A percentile compares a stretch with the other conserved stretches of the same genome.
phyloP scores from a whole-genome alignment of 805 yeast genomes.

The Isabelozyma pseudorhagii region DNA sequence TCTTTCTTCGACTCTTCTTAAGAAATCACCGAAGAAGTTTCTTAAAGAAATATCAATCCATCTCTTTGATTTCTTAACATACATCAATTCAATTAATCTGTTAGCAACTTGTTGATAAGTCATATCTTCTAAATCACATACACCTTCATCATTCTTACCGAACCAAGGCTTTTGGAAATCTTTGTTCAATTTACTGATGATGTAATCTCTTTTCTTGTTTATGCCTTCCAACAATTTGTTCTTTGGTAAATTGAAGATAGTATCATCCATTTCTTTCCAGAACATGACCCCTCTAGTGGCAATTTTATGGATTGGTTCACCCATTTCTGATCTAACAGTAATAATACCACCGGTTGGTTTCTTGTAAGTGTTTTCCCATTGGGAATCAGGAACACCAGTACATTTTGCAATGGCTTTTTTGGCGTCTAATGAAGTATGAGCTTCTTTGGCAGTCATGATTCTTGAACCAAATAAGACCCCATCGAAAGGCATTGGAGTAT shows the following conservation, averaged over 20 bases:
- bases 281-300: conserved; percentile 97
- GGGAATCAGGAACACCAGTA: conserved; percentile 79
- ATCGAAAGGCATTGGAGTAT: conserved; percentile 99
- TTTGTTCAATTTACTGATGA: conserved; percentile 80
- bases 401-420: conserved; percentile 88
- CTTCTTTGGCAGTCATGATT: conserved; percentile 97
- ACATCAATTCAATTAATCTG: conserved; percentile 86
- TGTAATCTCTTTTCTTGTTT: conserved; percentile 78
- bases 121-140: conserved; percentile 92
- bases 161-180: conserved; percentile 99
- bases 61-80: conserved; percentile 67
- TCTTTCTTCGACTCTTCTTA: conserved; percentile 97
- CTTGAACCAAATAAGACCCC: conserved; percentile 96
- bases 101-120: conserved; percentile 88
- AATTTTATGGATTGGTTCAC: conserved; percentile 98
- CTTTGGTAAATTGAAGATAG: conserved; percentile 88
- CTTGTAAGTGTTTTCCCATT: conserved; percentile 95
- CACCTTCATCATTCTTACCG: conserved; percentile 72
- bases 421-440: conserved; percentile 89
- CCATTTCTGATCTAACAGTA: conserved; percentile 98
- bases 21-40: conserved; percentile 79
- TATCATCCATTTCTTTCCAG: conserved; percentile 97
- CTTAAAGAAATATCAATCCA: conserved; percentile 90
- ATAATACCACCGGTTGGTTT: conserved; percentile 95
- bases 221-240: conserved; percentile 79